Base-by-base conservation (phyloP, 192 early-diverging fungal species). In the Entomortierella lignicola region DNA sequence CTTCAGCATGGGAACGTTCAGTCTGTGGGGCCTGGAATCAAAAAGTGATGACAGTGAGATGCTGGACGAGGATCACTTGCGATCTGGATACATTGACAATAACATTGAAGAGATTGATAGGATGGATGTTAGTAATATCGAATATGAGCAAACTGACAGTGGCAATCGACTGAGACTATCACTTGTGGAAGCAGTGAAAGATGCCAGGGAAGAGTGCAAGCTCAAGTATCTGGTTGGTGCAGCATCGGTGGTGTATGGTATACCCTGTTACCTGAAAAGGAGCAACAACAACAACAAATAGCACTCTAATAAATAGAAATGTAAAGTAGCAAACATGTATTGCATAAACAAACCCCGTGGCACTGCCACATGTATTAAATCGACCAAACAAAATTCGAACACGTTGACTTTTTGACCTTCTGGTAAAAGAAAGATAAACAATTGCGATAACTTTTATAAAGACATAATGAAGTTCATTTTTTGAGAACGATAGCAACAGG, bases 221-320 rank as follows among this genome's bases (percentile, higher is more conserved):
- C 82, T 99, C 25, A 77, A 90, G 56, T 99, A 90, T 80, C 55
- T 99, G 50, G 95, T 93, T 42, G 98, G 98, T 15, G 95, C 97
- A 20, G 93, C 96, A 0, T 91, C 96, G 1, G 96, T 99, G 0
- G 91, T 99, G 4, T 99, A 99, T 74, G 97, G 97, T 8, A 84
- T 98, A 47, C 97, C 97, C 7, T 83, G 83, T 58, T 84, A 64
- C 63, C 55, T 72, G 68, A 65, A 64, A 55, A 20, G 43, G 17
- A 39, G 31, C 31, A 55, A 8, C 43, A 67, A 27, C 43, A 67
- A 27, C 42, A 13, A 29, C 3, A 47, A 23, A 10, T 21, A 18
- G 18, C 11, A 39, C 20, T 23, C 18, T 15, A 47, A 37, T 18
- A 10, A 47, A 23, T 60, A 18, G 37, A 34, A 26, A 1, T 44